phyloP scores from a whole-genome alignment of 108 stramenopile species.

The Skeletonema costatum region DNA sequence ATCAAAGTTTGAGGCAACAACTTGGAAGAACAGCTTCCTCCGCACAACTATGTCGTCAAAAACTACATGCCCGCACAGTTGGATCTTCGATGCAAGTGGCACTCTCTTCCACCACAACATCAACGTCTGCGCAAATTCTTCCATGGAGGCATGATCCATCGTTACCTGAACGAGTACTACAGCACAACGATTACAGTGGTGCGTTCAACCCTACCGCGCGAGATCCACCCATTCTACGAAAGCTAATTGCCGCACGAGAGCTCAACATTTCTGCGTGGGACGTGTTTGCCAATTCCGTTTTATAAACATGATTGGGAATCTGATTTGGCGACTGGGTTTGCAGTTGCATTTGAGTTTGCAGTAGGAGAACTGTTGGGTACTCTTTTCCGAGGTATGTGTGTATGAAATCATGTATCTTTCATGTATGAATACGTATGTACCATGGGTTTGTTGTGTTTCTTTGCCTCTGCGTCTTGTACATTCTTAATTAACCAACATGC shows the following conservation, averaged over 20 bases:
- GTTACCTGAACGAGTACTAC: slow-evolving; percentile 15
- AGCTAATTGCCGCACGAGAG: slow-evolving; percentile 27
- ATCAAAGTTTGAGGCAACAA: not conserved
- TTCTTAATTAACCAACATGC: not conserved
- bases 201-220: slow-evolving; percentile 29
- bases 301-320: slow-evolving; percentile 33
- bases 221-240: slow-evolving; percentile 30
- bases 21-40: not conserved
- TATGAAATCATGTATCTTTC: not conserved
- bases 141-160: slow-evolving; percentile 36
- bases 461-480: not conserved
- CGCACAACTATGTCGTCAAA: not conserved
- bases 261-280: slow-evolving; percentile 34
- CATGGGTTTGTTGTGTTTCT: not conserved
- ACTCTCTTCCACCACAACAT: not conserved
- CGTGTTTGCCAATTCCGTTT: slow-evolving; percentile 29
- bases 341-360: slow-evolving; percentile 18
- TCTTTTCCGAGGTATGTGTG: not conserved
- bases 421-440: not conserved
- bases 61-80: not conserved
- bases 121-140: slow-evolving; percentile 3
- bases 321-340: slow-evolving; percentile 31
- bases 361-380: slow-evolving; percentile 9
- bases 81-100: not conserved
- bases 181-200: slow-evolving; percentile 32